Evolutionary conservation across 2,329 filamentous ascomycete genomes (phyloP), one percentile per base, ranked within the genome.

Genomic region (Ascochyta koolunga): DNA sequence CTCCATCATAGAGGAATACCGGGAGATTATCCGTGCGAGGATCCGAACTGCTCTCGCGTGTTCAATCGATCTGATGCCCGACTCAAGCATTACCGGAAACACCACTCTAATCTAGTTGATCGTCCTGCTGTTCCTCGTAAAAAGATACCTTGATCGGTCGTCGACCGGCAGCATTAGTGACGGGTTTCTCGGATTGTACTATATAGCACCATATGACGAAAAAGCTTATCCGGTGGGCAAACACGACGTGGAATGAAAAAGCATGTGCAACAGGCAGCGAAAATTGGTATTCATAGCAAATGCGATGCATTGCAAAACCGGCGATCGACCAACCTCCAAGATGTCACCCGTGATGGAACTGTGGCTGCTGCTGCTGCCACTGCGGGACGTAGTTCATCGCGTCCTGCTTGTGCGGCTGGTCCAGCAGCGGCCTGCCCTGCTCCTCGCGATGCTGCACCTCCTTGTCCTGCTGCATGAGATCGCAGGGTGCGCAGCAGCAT

Each of bases 381-480:
- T 71, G 65, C 32, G 54, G 59, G 33, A 41, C 24, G 40, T 71
- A 71, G 5, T 66, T 35, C 68, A 71, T 71, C 19, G 22, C 19
- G 3, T 42, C 65, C 5, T 50, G 45, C 55, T 64, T 68, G 2
- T 50, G 57, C 1, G 68, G 68, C 54, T 70, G 66, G 27, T 50
- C 21, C 35, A 54, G 40, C 15, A 65, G 22, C 9, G 54, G 50
- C 45, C 40, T 53, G 19, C 51, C 51, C 51, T 64, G 41, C 25
- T 53, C 69, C 22, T 55, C 69, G 2, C 66, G 61, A 33, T 54
- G 65, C 43, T 59, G 36, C 9, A 58, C 51, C 47, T 74, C 71
- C 59, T 74, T 74, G 6, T 71, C 69, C 45, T 72, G 69, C 57
- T 74, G 71, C 15, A 61, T 61, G 16, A 72, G 43, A 61, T 72